These are phyloP conservation scores for Euphorbia pulcherrima DNA, from an alignment of 345 rosid species.

Conservation along the genomic window DNA sequence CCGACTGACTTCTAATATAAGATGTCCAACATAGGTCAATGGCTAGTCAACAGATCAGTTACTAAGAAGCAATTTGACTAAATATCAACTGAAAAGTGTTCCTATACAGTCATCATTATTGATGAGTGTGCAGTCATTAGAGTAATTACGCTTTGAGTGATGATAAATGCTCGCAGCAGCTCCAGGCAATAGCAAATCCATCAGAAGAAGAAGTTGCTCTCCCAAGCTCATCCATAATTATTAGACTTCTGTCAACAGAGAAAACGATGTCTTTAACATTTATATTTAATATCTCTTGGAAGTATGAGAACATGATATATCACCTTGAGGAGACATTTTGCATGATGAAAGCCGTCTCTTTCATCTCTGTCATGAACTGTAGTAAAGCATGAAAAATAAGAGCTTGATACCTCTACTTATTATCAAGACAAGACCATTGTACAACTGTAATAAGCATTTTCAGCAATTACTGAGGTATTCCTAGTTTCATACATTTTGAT, in stretches of 20 bases:
- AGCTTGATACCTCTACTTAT: neutral
- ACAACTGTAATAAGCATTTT: neutral
- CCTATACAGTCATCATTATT: neutral
- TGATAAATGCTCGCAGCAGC: constrained; percentile 87
- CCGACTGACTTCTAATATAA: neutral
- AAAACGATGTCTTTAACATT: neutral
- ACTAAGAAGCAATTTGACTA: neutral
- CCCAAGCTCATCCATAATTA: constrained; percentile 95
- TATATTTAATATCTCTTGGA: neutral
- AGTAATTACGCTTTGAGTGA: constrained; percentile 69
- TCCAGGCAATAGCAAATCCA: constrained; percentile 92
- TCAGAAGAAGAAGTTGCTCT: constrained; percentile 98
- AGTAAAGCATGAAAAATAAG: constrained; percentile 16
- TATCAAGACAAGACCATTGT: constrained; percentile 11
- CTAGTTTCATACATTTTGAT: neutral
- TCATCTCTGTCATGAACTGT: constrained; percentile 99
- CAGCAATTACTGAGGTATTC: neutral
- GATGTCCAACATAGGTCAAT: neutral
- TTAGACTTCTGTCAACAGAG: constrained; percentile 58
- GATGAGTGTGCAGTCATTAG: constrained; percentile 9
- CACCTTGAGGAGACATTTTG: constrained; percentile 84
- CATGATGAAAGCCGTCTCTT: constrained; percentile 94
- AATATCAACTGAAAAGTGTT: neutral
- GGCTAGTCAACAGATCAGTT: neutral
- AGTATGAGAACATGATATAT: constrained; percentile 13